These are phyloP conservation scores for Ramaria sp. DNA, from an alignment of 768 basidiomycete species.

Conservation along the genomic window DNA sequence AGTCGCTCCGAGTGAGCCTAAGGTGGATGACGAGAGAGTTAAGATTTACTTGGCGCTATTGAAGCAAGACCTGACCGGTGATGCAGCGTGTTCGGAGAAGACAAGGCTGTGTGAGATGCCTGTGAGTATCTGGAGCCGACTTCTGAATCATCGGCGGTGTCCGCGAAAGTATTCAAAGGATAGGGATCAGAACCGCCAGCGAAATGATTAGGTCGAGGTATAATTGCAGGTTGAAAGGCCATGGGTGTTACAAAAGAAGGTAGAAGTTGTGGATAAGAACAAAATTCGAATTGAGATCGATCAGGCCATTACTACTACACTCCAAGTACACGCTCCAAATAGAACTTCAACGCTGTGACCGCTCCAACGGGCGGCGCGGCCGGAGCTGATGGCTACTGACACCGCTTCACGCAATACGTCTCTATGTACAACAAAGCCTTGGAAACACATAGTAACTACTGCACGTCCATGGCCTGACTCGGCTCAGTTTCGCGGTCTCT, in stretches of 20 bases:
- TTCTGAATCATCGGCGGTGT: no score
- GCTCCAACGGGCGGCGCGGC: background rate
- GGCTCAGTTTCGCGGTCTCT: background rate
- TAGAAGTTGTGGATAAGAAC: background rate
- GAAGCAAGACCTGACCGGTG: no score
- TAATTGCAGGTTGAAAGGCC: background rate
- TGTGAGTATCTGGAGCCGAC: no score
- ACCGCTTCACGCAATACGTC: background rate
- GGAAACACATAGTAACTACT: background rate
- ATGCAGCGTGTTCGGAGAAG: no score
- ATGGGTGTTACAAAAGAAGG: background rate
- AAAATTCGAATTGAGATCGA: background rate
- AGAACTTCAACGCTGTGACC: no score
- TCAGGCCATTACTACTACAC: background rate
- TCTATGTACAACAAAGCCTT: background rate
- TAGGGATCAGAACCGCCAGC: background rate
- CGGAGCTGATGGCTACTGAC: background rate
- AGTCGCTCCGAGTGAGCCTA: background rate
- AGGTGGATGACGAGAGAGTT: background rate
- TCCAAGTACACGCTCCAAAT: no score
- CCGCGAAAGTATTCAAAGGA: background rate
- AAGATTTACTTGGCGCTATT: background rate
- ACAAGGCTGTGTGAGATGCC: no score
- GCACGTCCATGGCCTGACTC: conserved; percentile 13
- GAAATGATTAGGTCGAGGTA: background rate